phyloP scores from a whole-genome alignment of 2,329 filamentous ascomycete genomes.

The Orbilia brochopaga region DNA sequence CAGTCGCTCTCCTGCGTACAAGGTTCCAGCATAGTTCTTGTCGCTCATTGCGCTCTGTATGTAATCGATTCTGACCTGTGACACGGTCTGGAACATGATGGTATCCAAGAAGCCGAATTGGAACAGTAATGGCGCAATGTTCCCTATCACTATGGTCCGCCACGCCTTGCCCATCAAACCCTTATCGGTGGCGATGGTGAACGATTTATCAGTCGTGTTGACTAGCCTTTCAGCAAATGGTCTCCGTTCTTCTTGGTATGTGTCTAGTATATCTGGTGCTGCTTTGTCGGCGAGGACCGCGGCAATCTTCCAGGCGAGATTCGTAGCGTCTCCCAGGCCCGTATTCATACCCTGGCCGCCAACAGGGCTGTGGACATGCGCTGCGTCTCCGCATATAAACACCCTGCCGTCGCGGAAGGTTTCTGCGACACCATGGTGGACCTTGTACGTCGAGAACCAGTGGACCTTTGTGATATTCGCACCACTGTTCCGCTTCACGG shows the following conservation, averaged over 20 bases:
- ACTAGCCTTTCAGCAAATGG: constrained; percentile 38
- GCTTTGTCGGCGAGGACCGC: constrained; percentile 56
- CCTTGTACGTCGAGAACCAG: constrained; percentile 67
- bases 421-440: constrained; percentile 75
- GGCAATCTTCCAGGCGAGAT: constrained; percentile 64
- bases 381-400: constrained; percentile 78
- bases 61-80: constrained; percentile 42
- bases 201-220: constrained; percentile 35
- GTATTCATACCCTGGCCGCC: constrained; percentile 82
- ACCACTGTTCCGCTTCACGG: constrained; percentile 50
- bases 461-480: constrained; percentile 56
- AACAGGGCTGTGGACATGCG: constrained; percentile 79
- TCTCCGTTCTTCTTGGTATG: constrained; percentile 53
- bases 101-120: constrained; percentile 33
- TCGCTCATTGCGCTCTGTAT: constrained; percentile 21
- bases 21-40: constrained; percentile 8
- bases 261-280: constrained; percentile 47
- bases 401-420: constrained; percentile 73
- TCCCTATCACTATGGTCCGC: constrained; percentile 34
- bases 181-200: constrained; percentile 22
- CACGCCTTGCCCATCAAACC: constrained; percentile 21
- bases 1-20: constrained; percentile 38
- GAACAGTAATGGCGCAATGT: constrained; percentile 22
- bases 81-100: constrained; percentile 36
- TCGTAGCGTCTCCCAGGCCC: constrained; percentile 71